A percentile compares a stretch with the other conserved stretches of the same genome.
Conservation (phyloP, 306 rosid genomes). For the Glycine tomentella region DNA sequence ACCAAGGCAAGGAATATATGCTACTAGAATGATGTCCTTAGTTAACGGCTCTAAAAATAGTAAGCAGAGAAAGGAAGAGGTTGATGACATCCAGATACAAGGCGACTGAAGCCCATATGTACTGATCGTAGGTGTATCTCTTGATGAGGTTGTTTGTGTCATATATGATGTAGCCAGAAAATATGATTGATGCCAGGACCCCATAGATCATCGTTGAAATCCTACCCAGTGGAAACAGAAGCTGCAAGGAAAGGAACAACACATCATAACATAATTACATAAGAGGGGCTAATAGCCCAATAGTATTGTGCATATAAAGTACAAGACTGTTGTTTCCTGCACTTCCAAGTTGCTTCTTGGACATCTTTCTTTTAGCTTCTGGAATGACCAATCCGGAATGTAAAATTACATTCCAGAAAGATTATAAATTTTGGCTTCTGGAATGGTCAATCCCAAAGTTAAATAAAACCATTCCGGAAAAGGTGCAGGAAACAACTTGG, state of each 20-base stretch:
- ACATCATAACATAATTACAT: not conserved
- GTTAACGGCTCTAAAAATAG: slow-evolving; percentile 69
- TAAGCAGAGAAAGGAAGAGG: slow-evolving; percentile 80
- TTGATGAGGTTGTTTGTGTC: slow-evolving; percentile 93
- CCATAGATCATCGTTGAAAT: slow-evolving; percentile 76
- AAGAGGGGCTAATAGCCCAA: not conserved
- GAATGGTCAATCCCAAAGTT: no score
- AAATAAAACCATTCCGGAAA: no score
- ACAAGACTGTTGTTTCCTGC: no score
- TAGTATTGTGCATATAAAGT: not conserved
- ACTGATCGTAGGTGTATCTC: slow-evolving; percentile 82
- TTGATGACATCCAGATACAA: slow-evolving; percentile 86
- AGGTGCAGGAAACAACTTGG: no score
- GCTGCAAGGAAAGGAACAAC: slow-evolving; percentile 14
- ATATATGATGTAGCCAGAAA: slow-evolving; percentile 82
- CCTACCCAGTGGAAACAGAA: slow-evolving; percentile 72
- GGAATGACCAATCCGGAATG: no score
- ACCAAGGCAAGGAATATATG: slow-evolving; percentile 6
- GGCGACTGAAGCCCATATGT: slow-evolving; percentile 86
- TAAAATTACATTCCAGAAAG: no score
- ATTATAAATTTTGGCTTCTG: no score
- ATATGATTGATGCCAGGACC: slow-evolving; percentile 73
- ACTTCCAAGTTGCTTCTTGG: no score
- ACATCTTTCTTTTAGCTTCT: no score
- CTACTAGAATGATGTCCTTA: slow-evolving; percentile 29